phyloP scores from a whole-genome alignment of 2,329 filamentous ascomycete genomes.

The Nemania abortiva region DNA sequence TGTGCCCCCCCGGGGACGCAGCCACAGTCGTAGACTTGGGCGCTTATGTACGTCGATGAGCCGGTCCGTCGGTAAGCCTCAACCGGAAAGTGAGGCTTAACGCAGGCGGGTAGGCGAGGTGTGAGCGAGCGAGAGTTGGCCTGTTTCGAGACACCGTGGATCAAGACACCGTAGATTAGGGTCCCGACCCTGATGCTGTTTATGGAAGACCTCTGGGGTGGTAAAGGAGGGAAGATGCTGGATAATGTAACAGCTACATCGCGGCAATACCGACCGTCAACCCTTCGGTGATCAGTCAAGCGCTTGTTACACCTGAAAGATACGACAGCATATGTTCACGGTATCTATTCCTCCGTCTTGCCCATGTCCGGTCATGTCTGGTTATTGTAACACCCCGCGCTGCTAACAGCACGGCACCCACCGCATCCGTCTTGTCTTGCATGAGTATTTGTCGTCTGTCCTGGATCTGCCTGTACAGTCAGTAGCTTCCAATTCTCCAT shows the following conservation, averaged over 20 bases:
- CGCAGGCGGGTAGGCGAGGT: constrained; percentile 4
- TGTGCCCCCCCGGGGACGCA: constrained; percentile 20
- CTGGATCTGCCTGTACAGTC: background rate
- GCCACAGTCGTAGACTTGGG: constrained; percentile 2
- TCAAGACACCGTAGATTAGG: constrained; percentile 7
- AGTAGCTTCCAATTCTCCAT: background rate
- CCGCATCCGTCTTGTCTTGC: constrained; percentile 10
- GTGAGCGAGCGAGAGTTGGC: background rate
- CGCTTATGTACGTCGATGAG: constrained; percentile 6
- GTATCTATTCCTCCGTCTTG: constrained; percentile 15
- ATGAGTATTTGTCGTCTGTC: constrained; percentile 9
- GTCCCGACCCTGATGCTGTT: background rate
- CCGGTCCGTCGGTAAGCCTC: background rate
- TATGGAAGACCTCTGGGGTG: background rate
- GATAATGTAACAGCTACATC: background rate
- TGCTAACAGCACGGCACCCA: background rate
- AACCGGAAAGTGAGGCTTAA: background rate
- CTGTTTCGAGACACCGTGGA: constrained; percentile 14
- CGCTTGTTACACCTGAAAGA: constrained; percentile 25
- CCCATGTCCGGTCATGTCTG: constrained; percentile 3
- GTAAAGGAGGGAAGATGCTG: background rate
- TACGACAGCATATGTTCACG: constrained; percentile 6
- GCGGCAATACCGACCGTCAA: constrained; percentile 5
- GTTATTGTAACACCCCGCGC: constrained; percentile 10
- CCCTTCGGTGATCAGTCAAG: constrained; percentile 9